Conservation (phyloP, 257 asterid species). For the Nicotiana knightiana region DNA sequence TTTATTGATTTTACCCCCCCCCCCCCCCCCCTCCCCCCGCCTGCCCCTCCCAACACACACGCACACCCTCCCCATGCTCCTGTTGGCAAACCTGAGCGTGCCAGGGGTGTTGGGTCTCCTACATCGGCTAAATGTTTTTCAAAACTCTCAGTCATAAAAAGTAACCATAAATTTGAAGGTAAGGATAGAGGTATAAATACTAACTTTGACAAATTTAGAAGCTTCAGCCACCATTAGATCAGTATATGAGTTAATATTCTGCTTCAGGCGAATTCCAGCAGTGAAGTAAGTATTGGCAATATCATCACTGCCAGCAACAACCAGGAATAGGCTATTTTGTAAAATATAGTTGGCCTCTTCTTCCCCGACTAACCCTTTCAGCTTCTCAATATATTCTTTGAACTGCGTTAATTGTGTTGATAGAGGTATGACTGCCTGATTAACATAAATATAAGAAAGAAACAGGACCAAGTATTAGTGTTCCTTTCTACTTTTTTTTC, state of each 20-base stretch:
- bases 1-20: too few relatives aligned
- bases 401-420: conserved; percentile 46
- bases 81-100: too few relatives aligned
- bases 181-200: neutral
- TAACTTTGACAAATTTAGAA: conserved; percentile 45
- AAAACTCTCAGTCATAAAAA: too few relatives aligned
- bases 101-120: too few relatives aligned
- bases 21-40: too few relatives aligned
- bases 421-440: conserved; percentile 50
- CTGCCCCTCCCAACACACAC: too few relatives aligned
- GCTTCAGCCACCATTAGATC: conserved; percentile 56
- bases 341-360: conserved; percentile 34
- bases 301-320: conserved; percentile 79
- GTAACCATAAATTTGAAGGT: neutral
- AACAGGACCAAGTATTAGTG: neutral
- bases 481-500: neutral
- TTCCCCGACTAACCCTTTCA: conserved; percentile 53
- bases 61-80: too few relatives aligned
- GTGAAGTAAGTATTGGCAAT: conserved; percentile 78
- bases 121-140: too few relatives aligned
- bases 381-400: conserved; percentile 58
- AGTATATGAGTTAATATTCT: conserved; percentile 47
- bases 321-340: conserved; percentile 32
- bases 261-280: conserved; percentile 25
- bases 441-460: neutral